A percentile compares a stretch with the other conserved stretches of the same genome.
Evolutionary conservation across 371 early-diverging fungal species (phyloP).

Genomic region (Mucor velutinosus): DNA sequence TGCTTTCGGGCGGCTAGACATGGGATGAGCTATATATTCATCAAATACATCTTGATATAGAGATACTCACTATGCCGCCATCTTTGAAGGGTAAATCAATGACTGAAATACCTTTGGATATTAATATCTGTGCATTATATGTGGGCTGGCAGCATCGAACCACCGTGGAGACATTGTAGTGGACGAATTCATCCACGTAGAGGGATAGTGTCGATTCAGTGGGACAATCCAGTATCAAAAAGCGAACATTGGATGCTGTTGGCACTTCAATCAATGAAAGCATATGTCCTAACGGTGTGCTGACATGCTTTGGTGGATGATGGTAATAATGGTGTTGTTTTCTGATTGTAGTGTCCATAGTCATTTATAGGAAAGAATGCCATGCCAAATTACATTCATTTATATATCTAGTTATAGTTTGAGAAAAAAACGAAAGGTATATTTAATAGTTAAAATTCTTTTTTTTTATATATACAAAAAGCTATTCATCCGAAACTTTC

Average conservation of each 20-base stretch:
- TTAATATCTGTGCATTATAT: constrained; percentile 67
- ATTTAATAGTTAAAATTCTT: background rate
- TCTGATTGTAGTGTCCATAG: background rate
- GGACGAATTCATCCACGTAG: constrained; percentile 77
- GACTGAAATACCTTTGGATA: constrained; percentile 54
- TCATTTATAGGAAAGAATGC: background rate
- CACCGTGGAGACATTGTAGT: constrained; percentile 78
- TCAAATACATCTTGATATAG: background rate
- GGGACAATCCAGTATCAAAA: constrained; percentile 90
- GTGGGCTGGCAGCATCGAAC: constrained; percentile 89
- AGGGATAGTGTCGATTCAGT: constrained; percentile 78
- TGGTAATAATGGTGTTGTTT: background rate
- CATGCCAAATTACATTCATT: background rate
- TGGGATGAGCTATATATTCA: background rate
- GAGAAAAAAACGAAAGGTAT: background rate
- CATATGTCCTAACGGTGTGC: constrained; percentile 53
- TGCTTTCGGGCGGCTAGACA: constrained; percentile 62
- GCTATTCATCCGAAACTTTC: background rate
- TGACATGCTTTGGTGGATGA: background rate
- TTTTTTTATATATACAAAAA: background rate
- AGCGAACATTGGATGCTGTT: constrained; percentile 53
- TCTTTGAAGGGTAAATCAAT: constrained; percentile 48
- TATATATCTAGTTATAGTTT: background rate
- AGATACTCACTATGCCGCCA: constrained; percentile 63
- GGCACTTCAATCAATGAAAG: constrained; percentile 54